Base-by-base conservation (phyloP, 106 monocot genomes). In the Narthecium ossifragum region DNA sequence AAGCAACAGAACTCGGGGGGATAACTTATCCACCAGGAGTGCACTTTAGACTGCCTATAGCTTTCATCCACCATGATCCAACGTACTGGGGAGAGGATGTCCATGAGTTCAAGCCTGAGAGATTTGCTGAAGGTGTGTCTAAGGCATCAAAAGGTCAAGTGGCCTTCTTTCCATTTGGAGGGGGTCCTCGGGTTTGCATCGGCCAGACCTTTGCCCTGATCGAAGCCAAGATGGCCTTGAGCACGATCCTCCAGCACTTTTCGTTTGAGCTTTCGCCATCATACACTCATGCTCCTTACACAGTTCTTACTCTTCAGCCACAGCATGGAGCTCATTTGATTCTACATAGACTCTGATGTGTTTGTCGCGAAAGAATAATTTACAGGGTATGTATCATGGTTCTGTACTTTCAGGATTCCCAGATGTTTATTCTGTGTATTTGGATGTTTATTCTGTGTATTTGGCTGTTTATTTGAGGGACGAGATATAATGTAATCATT, bases 151-250 rank as follows among this genome's bases (percentile, higher is more conserved):
- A 57, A 55, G 34, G 22, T 5, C 53, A 25, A 25, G 46, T 8
- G 14, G 75, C 67, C 8, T 81, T 59, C 66, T 64, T 72, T 27
- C 75, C 81, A 2, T 81, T 81, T 10, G 71, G 81, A 0, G 45
- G 46, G 13, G 75, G 75, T 8, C 75, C 75, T 18, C 46, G 75
- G 14, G 60, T 64, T 0, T 75, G 81, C 36, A 54, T 81, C 7
- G 82, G 82, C 15, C 82, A 82, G 53, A 66, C 30, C 51, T 78
- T 77, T 30, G 65, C 77, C 2, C 14, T 78, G 65, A 25, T 78
- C 22, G 82, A 82, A 64, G 82, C 69, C 14, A 82, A 73, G 64
- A 6, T 73, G 53, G 69, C 28, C 1, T 14, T 82, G 31, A 31
- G 59, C 9, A 52, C 50, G 41, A 69, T 82, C 18, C 61, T 82